Evolutionary conservation across 2,329 filamentous ascomycete species (phyloP), one percentile per base, ranked within the genome.

Genomic region (Cladosporium velox): DNA sequence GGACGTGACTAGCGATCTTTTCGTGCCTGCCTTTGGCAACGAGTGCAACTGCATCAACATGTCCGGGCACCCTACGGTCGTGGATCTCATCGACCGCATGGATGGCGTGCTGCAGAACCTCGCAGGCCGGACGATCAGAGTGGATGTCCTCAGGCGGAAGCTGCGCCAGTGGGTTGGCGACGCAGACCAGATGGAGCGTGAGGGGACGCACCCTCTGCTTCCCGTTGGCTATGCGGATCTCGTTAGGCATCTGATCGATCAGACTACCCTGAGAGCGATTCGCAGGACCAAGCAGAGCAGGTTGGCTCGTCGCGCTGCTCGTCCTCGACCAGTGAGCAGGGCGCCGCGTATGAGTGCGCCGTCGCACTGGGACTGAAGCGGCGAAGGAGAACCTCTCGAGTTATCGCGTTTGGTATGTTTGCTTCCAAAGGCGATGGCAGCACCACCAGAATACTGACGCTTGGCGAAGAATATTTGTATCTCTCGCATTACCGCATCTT

Each of bases 291-390:
- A n/a, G 15, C 18, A n/a, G 28, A 30, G 15, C 28, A 55, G 52
- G 12, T 6, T 4, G 52, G 52, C 52, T 11, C 28, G 26, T n/a
- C 28, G 18, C 10, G 52, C 52, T 21, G 28, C 12, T 24, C 49
- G 49, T 1, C 12, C 28, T 15, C 24, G 49, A 52, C 49, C 24
- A 2, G 28, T 34, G 28, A 34, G 52, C 28, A 34, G 28, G 28
- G 18, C 28, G 10, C 52, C 52, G 52, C 52, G 52, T 3, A 55
- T 55, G 28, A 55, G 52, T 55, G 52, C 52, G 26, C 52, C 52
- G 41, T 47, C 41, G 41, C 14, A 11, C 10, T 14, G 35, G 14
- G 35, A 15, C 15, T 41, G 35, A 41, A 41, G 35, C 35, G 35
- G 35, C 15, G 35, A 41, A 18, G 11, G 35, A 11, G 14, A 44